Evolutionary conservation across 345 rosid species (phyloP).

Genomic region (Zanthoxylum bungeanum): DNA sequence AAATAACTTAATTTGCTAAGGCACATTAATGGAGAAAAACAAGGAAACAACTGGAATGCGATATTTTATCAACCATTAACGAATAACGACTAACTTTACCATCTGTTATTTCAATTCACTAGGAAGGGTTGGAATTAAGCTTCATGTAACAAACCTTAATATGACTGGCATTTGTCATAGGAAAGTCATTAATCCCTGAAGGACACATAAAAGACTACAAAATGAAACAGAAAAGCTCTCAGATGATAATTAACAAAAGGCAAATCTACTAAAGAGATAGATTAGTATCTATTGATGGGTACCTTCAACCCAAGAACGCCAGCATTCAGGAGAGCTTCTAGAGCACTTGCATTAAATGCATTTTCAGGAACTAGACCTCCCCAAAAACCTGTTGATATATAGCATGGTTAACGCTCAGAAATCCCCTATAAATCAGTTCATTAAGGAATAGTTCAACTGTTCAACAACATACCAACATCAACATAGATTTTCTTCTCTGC

Average conservation of each 20-base stretch:
- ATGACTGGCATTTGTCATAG: constrained; percentile 83
- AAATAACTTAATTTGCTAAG: neutral
- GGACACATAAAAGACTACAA: constrained; percentile 97
- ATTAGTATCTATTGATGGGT: constrained; percentile 10
- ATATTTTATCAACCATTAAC: neutral
- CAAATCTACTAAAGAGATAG: neutral
- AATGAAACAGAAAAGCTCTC: constrained; percentile 16
- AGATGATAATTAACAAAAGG: neutral
- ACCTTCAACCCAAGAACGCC: constrained; percentile 98
- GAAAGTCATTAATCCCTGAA: constrained; percentile 94
- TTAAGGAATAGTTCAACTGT: constrained; percentile 13
- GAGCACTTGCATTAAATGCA: constrained; percentile 66
- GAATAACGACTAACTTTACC: neutral
- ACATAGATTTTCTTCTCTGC: constrained; percentile 70
- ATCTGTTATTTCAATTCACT: neutral
- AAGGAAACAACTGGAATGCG: neutral
- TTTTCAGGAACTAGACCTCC: constrained; percentile 96
- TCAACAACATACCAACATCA: constrained; percentile 70
- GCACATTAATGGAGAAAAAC: neutral
- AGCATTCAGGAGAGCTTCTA: constrained; percentile 69
- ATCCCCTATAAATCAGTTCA: constrained; percentile 15
- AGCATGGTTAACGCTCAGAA: neutral
- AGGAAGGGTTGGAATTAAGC: neutral
- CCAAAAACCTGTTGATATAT: constrained; percentile 75
- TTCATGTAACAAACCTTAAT: constrained; percentile 56